Base-by-base conservation (phyloP, 1,139 yeast species). In the Casaregolazyma suthepensis region DNA sequence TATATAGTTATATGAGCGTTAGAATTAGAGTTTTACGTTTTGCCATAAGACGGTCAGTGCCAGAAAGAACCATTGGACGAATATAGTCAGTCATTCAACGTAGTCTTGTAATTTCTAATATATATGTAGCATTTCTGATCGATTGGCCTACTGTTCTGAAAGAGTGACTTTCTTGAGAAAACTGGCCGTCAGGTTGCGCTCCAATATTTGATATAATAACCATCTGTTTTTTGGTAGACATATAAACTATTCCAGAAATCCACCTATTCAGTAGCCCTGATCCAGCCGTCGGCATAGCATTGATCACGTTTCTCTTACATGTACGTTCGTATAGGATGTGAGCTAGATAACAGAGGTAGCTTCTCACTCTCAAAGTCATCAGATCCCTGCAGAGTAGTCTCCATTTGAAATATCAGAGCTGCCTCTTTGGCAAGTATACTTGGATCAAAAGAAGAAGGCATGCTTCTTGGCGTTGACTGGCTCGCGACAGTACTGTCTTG, bases 361-460 rank as follows among this genome's bases (percentile, higher is more conserved):
- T 37, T 47, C 23, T 47, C 50, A 6, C 45, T 37, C 38, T 47
- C 50, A 40, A 29, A 15, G 44, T 47, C 50, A 22, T n/a, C 40
- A 35, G 17, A 13, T n/a, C 3, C 17, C 13, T 35, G 40, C 13
- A 35, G 2, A 15, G 17, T 6, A 15, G 40, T 5, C 5, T 35
- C 40, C 6, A 26, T 5, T 12, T 26, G 31, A 26, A 26, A 9
- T 26, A 26, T 26, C 10, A 7, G 31, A 5, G 31, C 31, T 26
- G 31, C 31, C 31, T 26, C 31, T 26, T 26, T 26, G 6, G 12
- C 31, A 5, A 26, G 31, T 26, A 26, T 26, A 26, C 31, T 9
- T 26, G 12, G 12, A 5, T 26, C 31, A 7, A 26, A 26, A 26
- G 31, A 5, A 5, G 40, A 35, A 35, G 40, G 17, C 40, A 35